A percentile compares a stretch with the other conserved stretches of the same genome.
Evolutionary conservation across 768 basidiomycete species (phyloP).

Genomic region (Trichaptum fuscoviolaceum): DNA sequence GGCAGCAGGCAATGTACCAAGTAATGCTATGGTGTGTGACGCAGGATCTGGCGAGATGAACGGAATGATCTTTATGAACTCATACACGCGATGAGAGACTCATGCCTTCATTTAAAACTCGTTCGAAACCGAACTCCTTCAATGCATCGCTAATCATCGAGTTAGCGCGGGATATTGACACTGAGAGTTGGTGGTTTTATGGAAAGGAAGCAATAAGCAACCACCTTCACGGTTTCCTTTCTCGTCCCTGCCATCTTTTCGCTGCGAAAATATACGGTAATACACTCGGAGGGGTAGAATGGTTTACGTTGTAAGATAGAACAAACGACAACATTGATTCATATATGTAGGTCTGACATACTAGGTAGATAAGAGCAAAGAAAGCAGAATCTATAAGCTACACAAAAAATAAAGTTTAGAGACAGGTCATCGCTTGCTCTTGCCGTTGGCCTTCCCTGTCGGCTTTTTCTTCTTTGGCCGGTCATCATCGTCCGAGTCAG

Average conservation of each 20-base stretch:
- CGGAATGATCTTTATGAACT: neutral
- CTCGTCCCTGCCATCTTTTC: neutral
- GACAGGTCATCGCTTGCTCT: slow-evolving; percentile 15
- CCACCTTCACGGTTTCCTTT: neutral
- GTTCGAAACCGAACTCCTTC: slow-evolving; percentile 49
- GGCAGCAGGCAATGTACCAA: slow-evolving; percentile 52
- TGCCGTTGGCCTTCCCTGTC: slow-evolving; percentile 22
- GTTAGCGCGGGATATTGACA: neutral
- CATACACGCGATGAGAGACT: slow-evolving; percentile 3
- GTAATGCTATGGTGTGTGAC: slow-evolving; percentile 55
- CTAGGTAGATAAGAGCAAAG: neutral
- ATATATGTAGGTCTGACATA: neutral
- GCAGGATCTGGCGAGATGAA: slow-evolving; percentile 40
- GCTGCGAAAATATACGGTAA: too few species aligned
- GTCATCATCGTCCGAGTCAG: slow-evolving; percentile 35
- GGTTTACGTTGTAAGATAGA: too few species aligned
- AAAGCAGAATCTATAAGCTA: neutral
- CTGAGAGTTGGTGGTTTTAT: slow-evolving; percentile 26
- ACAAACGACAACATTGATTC: neutral
- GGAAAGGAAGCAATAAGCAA: neutral
- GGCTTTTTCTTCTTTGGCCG: slow-evolving; percentile 35
- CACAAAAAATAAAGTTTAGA: neutral
- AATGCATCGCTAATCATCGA: slow-evolving; percentile 23
- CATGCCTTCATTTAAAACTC: slow-evolving; percentile 47
- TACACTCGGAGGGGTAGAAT: too few species aligned